Conservation (phyloP, 1,139 yeast species). For the Schizosaccharomyces versatilis region DNA sequence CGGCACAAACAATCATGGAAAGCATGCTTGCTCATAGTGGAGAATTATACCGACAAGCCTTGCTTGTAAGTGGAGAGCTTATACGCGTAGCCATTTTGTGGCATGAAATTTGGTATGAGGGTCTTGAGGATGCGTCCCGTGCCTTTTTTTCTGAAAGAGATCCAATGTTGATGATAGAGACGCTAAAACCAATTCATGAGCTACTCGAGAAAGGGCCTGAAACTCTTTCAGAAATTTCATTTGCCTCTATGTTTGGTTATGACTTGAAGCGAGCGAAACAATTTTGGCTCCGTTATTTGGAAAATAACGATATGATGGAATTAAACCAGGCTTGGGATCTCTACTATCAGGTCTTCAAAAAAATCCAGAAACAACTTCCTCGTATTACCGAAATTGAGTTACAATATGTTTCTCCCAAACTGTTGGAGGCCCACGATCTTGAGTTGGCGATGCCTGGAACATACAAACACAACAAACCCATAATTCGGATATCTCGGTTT, state of each 20-base stretch:
- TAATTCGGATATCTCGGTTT: conserved; percentile 47
- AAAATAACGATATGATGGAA: conserved; percentile 68
- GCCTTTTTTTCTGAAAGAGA: conserved; percentile 85
- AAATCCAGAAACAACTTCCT: conserved; percentile 73
- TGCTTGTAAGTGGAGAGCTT: conserved; percentile 75
- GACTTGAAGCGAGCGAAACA: conserved; percentile 84
- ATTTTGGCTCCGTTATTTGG: conserved; percentile 70
- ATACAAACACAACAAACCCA: conserved; percentile 63
- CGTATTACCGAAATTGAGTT: conserved; percentile 68
- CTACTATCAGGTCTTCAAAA: conserved; percentile 76
- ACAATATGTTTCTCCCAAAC: conserved; percentile 80
- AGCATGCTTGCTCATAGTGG: conserved; percentile 83
- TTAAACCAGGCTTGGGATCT: conserved; percentile 96
- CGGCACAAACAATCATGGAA: conserved; percentile 77
- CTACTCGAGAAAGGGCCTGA: conserved; percentile 72
- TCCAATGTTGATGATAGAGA: conserved; percentile 81
- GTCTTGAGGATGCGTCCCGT: conserved; percentile 86
- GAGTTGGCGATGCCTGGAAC: conserved; percentile 91
- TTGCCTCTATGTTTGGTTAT: conserved; percentile 80
- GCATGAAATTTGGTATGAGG: conserved; percentile 98
- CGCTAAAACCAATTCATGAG: conserved; percentile 70
- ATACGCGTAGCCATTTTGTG: conserved; percentile 87
- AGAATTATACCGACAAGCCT: conserved; percentile 71
- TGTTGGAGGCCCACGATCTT: conserved; percentile 55
- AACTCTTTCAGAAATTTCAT: conserved; percentile 83